Percentiles rank a stretch among this genome's conserved stretches.
These are phyloP conservation scores for Candida nitratophila DNA, from an alignment of 805 yeast species.

Conservation along the genomic window DNA sequence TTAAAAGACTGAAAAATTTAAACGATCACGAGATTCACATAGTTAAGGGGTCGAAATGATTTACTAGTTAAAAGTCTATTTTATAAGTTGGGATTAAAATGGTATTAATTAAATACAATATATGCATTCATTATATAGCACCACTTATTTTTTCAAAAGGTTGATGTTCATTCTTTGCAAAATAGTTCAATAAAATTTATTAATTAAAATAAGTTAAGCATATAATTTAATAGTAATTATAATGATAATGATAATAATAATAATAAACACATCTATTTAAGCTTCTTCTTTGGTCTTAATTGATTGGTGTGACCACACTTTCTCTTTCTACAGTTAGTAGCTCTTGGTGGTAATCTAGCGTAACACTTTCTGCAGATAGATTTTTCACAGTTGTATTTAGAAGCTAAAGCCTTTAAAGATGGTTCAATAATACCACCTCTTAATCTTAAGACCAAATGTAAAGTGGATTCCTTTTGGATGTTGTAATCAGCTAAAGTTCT, in stretches of 20 bases:
- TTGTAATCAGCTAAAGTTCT: conserved; percentile 92
- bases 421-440: conserved; percentile 95
- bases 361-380: conserved; percentile 99
- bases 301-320: conserved; percentile 99
- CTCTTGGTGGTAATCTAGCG: conserved; percentile 99
- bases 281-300: conserved; percentile 99
- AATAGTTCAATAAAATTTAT: neutral
- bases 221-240: neutral
- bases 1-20: no score
- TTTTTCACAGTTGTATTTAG: conserved; percentile 99
- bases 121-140: no score
- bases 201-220: neutral
- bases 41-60: no score
- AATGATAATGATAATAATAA: neutral
- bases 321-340: conserved; percentile 99
- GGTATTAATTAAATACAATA: no score
- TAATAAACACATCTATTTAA: conserved; percentile 56
- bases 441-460: conserved; percentile 58
- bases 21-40: no score
- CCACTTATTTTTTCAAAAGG: no score
- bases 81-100: no score
- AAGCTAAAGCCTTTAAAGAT: conserved; percentile 97
- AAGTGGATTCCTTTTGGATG: conserved; percentile 84
- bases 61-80: no score
- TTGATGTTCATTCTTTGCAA: neutral